phyloP scores from a whole-genome alignment of 441 rosid species.

The Erodium moschatum region DNA sequence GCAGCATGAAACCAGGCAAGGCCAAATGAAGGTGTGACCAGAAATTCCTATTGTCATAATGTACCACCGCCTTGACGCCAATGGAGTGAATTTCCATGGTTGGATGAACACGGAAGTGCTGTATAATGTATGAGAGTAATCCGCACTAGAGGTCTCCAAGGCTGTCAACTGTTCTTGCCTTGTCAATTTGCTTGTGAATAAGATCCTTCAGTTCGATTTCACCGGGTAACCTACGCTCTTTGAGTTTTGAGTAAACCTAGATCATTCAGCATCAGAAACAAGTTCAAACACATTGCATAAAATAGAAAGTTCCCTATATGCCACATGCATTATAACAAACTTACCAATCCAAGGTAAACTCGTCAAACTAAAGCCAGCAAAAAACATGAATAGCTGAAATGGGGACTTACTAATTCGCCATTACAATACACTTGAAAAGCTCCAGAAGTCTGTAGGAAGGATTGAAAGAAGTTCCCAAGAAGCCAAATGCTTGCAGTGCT shows the following conservation, averaged over 20 bases:
- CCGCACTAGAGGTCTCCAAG: not conserved
- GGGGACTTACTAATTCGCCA: not conserved
- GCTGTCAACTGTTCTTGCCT: not conserved
- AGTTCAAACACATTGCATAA: too few relatives aligned
- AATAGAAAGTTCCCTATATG: too few relatives aligned
- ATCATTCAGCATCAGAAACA: not conserved
- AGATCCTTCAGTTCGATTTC: conserved; percentile 4
- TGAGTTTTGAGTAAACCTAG: conserved; percentile 1
- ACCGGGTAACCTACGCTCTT: not conserved
- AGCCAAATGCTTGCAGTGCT: conserved; percentile 5
- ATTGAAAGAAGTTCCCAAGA: not conserved
- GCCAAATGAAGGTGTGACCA: too few relatives aligned
- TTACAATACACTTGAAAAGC: conserved; percentile 8
- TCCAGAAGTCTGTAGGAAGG: conserved; percentile 5
- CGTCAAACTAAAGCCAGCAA: too few relatives aligned
- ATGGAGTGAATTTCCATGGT: too few relatives aligned
- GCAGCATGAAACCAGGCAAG: too few relatives aligned
- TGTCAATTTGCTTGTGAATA: not conserved
- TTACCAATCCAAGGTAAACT: not conserved
- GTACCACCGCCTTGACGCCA: too few relatives aligned
- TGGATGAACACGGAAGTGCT: too few relatives aligned
- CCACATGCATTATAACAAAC: too few relatives aligned
- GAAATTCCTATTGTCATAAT: too few relatives aligned
- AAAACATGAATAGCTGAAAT: not conserved
- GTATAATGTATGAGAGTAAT: too few relatives aligned